Evolutionary conservation across 371 early-diverging fungal genomes (phyloP), one percentile per base, ranked within the genome.

Genomic region (Saksenaea oblongispora): DNA sequence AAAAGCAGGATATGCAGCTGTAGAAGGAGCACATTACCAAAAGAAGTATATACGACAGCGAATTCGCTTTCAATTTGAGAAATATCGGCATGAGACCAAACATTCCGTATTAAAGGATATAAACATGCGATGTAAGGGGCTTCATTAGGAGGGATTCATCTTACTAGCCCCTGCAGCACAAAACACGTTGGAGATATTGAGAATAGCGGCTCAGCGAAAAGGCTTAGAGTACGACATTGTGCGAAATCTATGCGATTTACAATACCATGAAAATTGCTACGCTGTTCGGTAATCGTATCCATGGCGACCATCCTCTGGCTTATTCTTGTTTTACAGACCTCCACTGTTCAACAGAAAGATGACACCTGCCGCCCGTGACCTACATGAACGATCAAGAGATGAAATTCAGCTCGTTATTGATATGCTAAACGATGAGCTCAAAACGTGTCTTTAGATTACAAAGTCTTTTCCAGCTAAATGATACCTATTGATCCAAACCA

Each of bases 1-100:
- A 27, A 60, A 58, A 39, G 66, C 61, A 3, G 66, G 61, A 4
- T 60, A 61, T 18, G 66, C 66, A 18, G 66, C 66, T 36, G 66
- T 66, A 5, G 14, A 36, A 22, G 34, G 61, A 56, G 66, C 28
- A 13, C 26, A 22, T 5, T n/a, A 55, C 22, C 34, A 24, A 31
- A 55, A 66, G 51, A 15, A 18, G 27, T 35, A 44, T 15, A 54
- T 66, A 18, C 56, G 61, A 24, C 60, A 56, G 26, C 61, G 66
- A 10, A 61, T 66, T 42, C 66, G 66, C 1, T 9, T 34, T 17
- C 51, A 51, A 18, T 66, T 66, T 35, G 57, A 56, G 26, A 22
- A 65, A 1, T 47, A 47, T 47, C 51, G 22, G 17, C 51, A 47
- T 22, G 51, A 47, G 51, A 17, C 18, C 4, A 22, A 47, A n/a